Evolutionary conservation across 768 basidiomycete species (phyloP).

Genomic region (Tylopilus sp.): DNA sequence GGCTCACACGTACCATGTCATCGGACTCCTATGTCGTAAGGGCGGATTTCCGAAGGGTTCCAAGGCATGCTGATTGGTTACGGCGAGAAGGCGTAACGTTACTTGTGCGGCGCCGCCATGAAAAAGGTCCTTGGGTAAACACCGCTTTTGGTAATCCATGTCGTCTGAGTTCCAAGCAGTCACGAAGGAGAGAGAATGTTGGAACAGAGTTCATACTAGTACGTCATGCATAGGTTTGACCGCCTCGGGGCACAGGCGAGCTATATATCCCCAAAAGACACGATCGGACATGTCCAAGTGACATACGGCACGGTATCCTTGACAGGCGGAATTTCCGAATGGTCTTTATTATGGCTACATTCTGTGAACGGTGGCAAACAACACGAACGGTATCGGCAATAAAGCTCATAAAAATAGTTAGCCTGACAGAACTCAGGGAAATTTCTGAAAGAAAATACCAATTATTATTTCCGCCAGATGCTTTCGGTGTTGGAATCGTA

Average conservation of each 20-base stretch:
- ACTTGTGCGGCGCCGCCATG: neutral
- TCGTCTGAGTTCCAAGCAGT: constrained; percentile 19
- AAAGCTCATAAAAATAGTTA: constrained; percentile 4
- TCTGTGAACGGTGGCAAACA: constrained; percentile 12
- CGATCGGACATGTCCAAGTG: neutral
- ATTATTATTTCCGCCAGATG: constrained; percentile 33
- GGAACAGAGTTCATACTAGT: constrained; percentile 20
- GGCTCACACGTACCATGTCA: constrained; percentile 6
- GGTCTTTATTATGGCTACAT: constrained; percentile 15
- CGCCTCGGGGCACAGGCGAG: neutral
- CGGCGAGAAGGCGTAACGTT: neutral
- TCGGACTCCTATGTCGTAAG: constrained; percentile 10
- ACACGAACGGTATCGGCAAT: constrained; percentile 2
- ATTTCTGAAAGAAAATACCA: constrained; percentile 10
- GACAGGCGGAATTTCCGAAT: constrained; percentile 9
- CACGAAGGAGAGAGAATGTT: neutral
- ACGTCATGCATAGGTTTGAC: constrained; percentile 23
- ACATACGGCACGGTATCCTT: neutral
- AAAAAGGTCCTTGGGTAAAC: neutral
- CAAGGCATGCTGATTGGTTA: constrained; percentile 2
- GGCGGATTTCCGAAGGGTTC: neutral
- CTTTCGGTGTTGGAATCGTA: constrained; percentile 21
- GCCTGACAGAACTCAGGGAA: neutral
- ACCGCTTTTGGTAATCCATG: constrained; percentile 4
- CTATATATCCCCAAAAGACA: constrained; percentile 3